Evolutionary conservation across 2,329 filamentous ascomycete genomes (phyloP), one percentile per base, ranked within the genome.

Genomic region (Penicillium sp.): DNA sequence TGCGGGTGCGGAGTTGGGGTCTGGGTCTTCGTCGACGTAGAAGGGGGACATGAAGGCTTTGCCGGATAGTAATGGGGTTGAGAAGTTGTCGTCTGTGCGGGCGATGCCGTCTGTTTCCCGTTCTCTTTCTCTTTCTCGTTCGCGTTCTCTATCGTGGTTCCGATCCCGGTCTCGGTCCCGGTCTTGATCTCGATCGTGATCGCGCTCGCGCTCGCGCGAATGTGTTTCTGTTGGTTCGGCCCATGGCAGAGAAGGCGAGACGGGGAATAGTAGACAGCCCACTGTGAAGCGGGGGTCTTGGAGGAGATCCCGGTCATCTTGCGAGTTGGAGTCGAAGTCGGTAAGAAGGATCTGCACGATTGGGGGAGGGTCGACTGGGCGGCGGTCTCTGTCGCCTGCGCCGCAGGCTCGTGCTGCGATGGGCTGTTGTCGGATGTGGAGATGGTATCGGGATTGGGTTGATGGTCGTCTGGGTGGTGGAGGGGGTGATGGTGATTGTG

Each of bases 371-470:
- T 81, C 78, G 31, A 81, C 72, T 5, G 77, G 72, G 45, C 78
- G 76, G 50, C 78, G 73, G 55, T 79, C 78, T 59, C 78, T 72
- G 53, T 80, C 78, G 36, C 78, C 77, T 35, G 77, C 75, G 17
- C 77, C 78, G 63, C 77, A 79, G 33, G 78, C 78, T 57, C 78
- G 73, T 42, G 77, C 78, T 21, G 76, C 77, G 27, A 76, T 65
- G 33, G 78, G 78, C 44, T 81, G 78, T 61, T 81, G 78, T 43
- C 78, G 73, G 29, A 81, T 73, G 43, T 75, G 73, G 8, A 81
- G 70, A 38, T 70, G 71, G 60, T 75, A 76, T 10, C 77, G 70
- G 17, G 65, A 65, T 35, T 68, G 62, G 10, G 61, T 63, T 6
- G 67, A 63, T 19, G 61, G 51, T 53, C 61, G 66, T 51, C 62